These are phyloP conservation scores for Tetrapyrgos nigripes DNA, from an alignment of 1,284 basidiomycete species.

Conservation along the genomic window DNA sequence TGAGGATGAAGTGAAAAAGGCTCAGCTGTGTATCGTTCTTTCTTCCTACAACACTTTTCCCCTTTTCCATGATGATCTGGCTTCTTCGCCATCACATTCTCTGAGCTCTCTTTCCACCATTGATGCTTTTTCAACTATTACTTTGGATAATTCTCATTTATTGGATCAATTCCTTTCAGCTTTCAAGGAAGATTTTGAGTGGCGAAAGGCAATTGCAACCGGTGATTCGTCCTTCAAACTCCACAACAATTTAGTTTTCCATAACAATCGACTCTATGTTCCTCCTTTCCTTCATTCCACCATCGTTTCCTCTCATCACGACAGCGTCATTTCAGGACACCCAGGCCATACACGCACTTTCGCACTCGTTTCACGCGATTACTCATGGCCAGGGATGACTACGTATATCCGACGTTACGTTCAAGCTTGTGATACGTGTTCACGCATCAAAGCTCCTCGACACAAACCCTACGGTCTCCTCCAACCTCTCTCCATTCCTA, in stretches of 20 bases:
- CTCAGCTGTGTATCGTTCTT: too few species aligned
- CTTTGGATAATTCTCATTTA: constrained; percentile 36
- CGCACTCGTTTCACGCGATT: too few species aligned
- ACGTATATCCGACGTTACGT: too few species aligned
- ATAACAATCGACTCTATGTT: constrained; percentile 40
- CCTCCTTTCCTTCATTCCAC: constrained; percentile 35
- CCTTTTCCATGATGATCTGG: too few species aligned
- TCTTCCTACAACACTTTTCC: too few species aligned
- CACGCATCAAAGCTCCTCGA: constrained; percentile 32
- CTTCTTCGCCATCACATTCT: too few species aligned
- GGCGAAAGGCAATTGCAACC: constrained; percentile 32
- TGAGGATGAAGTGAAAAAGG: too few species aligned
- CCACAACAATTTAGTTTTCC: constrained; percentile 37
- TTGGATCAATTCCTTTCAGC: constrained; percentile 33
- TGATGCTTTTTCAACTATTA: too few species aligned
- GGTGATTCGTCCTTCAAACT: constrained; percentile 32
- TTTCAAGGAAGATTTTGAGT: constrained; percentile 31
- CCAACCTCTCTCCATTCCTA: constrained; percentile 38
- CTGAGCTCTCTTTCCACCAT: too few species aligned
- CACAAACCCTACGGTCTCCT: constrained; percentile 42
- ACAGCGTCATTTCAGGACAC: constrained; percentile 34
- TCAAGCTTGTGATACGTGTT: too few species aligned
- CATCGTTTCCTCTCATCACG: constrained; percentile 35
- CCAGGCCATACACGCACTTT: too few species aligned
- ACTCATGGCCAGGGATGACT: too few species aligned